Evolutionary conservation across 1,284 basidiomycete genomes (phyloP), one percentile per base, ranked within the genome.

Genomic region (Volvariella volvacea): DNA sequence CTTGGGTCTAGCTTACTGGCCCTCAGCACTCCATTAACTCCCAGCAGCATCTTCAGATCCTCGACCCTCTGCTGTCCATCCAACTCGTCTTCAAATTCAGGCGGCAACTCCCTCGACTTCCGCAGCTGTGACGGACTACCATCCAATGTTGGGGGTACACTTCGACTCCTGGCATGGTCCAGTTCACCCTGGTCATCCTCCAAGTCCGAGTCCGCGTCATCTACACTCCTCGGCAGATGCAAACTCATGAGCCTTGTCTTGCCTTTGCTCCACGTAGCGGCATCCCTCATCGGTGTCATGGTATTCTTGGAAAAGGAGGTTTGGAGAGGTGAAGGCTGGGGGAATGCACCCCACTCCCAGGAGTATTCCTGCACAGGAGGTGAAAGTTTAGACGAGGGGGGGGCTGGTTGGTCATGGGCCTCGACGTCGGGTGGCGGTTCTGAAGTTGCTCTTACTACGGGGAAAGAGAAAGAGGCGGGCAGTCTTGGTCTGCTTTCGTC

Each of bases 271-370:
- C 51, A 52, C 19, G 52, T 33, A 22, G 33, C 37, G 34, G 28
- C 37, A n/a, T 22, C 43, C 43, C 68, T 61, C 2, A 64, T 42
- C 31, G 64, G 53, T 3, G 59, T 61, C 4, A 62, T 58, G 44
- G 68, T 67, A 12, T 28, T 28, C 12, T 28, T 28, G 16, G 66
- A 59, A 55, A 83, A 80, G 4, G 71, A 66, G 0, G 73, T 52
- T 42, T 74, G 74, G 54, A 80, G 64, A 1, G 82, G 83, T 7
- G 85, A 86, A 16, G 77, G 82, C 54, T 83, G 83, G n/a, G 87
- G 88, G 55, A 90, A 88, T 15, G 74, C 80, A 28, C 87, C 87
- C 88, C 87, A 89, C 52, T 90, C 87, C 88, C 87, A 90, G 2
- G 83, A 83, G 56, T 89, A 89, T 55, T 85, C 80, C 45, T 78